Percentiles rank a stretch among this genome's conserved stretches.
These are phyloP conservation scores for Inga leiocalycina DNA, from an alignment of 306 rosid genomes.

Conservation along the genomic window DNA sequence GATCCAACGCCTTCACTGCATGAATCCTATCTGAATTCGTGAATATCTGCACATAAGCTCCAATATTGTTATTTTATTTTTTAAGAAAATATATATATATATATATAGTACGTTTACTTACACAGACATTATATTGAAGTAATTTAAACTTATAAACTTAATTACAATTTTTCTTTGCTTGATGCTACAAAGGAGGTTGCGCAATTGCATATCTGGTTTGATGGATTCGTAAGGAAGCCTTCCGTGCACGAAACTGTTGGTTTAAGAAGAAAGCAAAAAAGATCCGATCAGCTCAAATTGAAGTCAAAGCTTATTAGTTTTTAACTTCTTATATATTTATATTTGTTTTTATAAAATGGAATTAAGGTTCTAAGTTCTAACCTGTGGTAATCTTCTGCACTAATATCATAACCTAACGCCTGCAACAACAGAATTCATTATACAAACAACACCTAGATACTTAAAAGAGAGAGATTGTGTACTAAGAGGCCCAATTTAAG, in stretches of 20 bases:
- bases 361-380: background rate
- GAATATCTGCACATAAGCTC: slow-evolving; percentile 51
- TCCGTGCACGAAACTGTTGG: slow-evolving; percentile 79
- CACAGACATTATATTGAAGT: background rate
- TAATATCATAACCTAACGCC: slow-evolving; percentile 75
- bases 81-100: too few relatives aligned
- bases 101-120: background rate
- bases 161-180: slow-evolving; percentile 69
- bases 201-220: slow-evolving; percentile 67
- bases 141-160: background rate
- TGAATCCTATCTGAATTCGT: slow-evolving; percentile 83
- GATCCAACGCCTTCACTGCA: slow-evolving; percentile 37
- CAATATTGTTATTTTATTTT: background rate
- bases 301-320: background rate
- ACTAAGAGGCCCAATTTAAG: too few relatives aligned
- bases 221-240: slow-evolving; percentile 76
- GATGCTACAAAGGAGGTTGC: slow-evolving; percentile 60
- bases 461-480: too few relatives aligned
- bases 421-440: slow-evolving; percentile 29
- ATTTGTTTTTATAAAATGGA: too few relatives aligned
- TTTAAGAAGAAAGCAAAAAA: background rate
- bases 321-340: background rate
- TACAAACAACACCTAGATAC: background rate
- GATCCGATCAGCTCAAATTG: background rate
- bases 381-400: slow-evolving; percentile 82